Evolutionary conservation across 2,329 filamentous ascomycete species (phyloP).

Genomic region (Alternaria longipes): DNA sequence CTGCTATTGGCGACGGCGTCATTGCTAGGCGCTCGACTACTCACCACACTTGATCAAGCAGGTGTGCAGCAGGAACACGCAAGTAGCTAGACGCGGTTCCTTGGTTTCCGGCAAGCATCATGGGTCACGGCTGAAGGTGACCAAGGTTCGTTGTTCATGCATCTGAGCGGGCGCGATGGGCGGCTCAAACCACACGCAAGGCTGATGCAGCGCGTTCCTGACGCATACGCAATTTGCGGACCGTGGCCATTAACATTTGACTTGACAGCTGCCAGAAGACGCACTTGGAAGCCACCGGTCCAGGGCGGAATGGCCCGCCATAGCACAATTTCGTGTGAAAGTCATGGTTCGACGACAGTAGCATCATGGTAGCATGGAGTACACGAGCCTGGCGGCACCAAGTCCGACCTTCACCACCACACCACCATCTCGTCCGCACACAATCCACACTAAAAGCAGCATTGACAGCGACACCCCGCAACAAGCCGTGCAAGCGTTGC

Average conservation of each 20-base stretch:
- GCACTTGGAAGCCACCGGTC: slow-evolving; percentile 38
- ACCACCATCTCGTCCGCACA: slow-evolving; percentile 27
- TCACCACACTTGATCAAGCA: slow-evolving; percentile 47
- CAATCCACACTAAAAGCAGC: slow-evolving; percentile 37
- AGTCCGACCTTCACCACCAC: slow-evolving; percentile 34
- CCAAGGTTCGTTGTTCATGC: slow-evolving; percentile 43
- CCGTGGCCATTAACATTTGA: slow-evolving; percentile 44
- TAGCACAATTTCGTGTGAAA: slow-evolving; percentile 12
- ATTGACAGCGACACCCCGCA: slow-evolving; percentile 50
- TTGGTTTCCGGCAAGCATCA: slow-evolving; percentile 25
- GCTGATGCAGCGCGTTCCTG: slow-evolving; percentile 55
- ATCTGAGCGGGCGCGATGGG: slow-evolving; percentile 43
- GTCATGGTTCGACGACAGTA: slow-evolving; percentile 41
- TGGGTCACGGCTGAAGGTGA: slow-evolving; percentile 31
- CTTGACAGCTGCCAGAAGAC: slow-evolving; percentile 46
- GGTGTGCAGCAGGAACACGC: slow-evolving; percentile 43
- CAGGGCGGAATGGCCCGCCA: slow-evolving; percentile 7
- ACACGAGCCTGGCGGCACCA: slow-evolving; percentile 35
- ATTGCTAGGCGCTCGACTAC: slow-evolving; percentile 40
- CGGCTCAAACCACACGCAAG: slow-evolving; percentile 46
- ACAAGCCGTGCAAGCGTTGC: slow-evolving; percentile 51
- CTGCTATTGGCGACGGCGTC: slow-evolving; percentile 33
- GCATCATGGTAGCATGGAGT: slow-evolving; percentile 30
- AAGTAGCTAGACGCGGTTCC: slow-evolving; percentile 37
- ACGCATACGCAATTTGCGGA: slow-evolving; percentile 55